Conservation (phyloP, 2,329 filamentous ascomycete genomes). For the Microdochium paspali region DNA sequence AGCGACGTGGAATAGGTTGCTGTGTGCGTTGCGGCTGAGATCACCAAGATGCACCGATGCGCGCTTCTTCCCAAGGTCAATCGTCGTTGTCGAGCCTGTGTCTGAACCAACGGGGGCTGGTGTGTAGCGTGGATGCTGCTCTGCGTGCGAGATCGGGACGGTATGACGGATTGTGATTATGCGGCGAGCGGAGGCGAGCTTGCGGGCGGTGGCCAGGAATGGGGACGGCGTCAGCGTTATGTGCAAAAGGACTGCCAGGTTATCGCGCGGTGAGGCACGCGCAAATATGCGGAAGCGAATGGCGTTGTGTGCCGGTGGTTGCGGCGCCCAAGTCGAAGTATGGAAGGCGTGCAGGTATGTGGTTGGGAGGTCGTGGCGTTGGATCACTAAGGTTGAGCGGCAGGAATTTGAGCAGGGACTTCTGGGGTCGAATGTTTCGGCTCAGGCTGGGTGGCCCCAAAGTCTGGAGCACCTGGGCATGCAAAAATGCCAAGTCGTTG, state of each 20-base stretch:
- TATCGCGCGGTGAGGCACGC: neutral
- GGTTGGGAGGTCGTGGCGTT: neutral
- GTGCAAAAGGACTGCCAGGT: neutral
- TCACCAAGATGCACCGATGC: too few relatives aligned
- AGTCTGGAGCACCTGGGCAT: neutral
- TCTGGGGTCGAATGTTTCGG: neutral
- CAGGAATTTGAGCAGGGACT: slow-evolving; percentile 1
- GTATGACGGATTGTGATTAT: neutral
- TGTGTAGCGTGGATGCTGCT: too few relatives aligned
- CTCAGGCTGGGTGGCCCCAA: neutral
- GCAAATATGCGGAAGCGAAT: neutral
- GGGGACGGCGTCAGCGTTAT: neutral
- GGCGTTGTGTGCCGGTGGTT: neutral
- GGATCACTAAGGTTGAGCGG: neutral
- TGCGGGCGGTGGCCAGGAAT: neutral
- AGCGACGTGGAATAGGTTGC: too few relatives aligned
- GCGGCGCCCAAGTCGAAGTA: neutral
- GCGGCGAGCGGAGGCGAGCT: neutral
- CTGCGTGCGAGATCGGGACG: neutral
- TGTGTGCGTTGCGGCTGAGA: too few relatives aligned
- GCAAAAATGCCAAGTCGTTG: neutral
- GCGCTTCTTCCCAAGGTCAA: too few relatives aligned
- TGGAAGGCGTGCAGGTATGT: neutral
- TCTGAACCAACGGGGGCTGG: too few relatives aligned
- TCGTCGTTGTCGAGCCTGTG: too few relatives aligned